Percentiles rank a stretch among this genome's conserved stretches.
These are phyloP conservation scores for Aechmea fasciata DNA, from an alignment of 176 grass and related monocot genomes.

Conservation along the genomic window DNA sequence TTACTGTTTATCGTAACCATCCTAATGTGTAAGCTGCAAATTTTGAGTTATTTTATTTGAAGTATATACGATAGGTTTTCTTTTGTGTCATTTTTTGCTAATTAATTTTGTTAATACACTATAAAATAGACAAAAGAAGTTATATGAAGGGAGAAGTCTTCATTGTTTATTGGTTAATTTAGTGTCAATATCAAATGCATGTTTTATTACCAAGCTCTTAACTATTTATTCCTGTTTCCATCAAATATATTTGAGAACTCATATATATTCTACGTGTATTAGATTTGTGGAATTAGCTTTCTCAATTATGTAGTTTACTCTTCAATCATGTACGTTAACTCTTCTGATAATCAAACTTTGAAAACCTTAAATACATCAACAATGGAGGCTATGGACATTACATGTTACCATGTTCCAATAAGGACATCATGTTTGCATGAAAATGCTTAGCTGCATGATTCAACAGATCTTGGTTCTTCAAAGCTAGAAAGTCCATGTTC, in stretches of 20 bases:
- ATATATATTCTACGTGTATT: no score
- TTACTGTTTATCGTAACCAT: slow-evolving; percentile 78
- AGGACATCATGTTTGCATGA: no score
- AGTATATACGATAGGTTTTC: background rate
- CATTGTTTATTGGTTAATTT: background rate
- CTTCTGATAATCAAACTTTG: no score
- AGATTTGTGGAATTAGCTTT: no score
- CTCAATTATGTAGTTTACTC: no score
- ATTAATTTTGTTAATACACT: background rate
- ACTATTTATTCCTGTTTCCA: background rate
- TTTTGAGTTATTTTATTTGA: background rate
- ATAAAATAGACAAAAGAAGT: background rate
- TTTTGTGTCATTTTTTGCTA: background rate
- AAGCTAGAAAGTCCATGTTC: no score
- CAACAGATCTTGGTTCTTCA: background rate
- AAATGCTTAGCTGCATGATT: background rate
- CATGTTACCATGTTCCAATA: no score
- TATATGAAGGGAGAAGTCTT: background rate
- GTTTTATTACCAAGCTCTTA: background rate
- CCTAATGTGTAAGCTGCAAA: slow-evolving; percentile 51
- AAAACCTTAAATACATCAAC: no score
- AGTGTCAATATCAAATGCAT: background rate
- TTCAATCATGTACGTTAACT: no score
- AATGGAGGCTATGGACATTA: no score
- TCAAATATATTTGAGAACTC: no score